Evolutionary conservation across 306 rosid genomes (phyloP).

Genomic region (Lathyrus sativus): DNA sequence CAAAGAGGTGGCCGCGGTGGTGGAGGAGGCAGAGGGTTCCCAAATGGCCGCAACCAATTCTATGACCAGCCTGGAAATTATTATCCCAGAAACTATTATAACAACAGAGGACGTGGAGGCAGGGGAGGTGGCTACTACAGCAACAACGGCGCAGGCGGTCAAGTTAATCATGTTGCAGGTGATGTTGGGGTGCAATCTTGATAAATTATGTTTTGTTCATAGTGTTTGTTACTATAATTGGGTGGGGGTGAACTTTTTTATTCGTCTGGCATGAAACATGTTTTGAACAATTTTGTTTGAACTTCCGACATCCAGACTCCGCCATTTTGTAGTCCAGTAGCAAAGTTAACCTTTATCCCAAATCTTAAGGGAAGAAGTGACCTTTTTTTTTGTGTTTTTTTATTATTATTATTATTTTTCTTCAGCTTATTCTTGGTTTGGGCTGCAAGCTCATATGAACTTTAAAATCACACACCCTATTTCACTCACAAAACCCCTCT

Average conservation of each 20-base stretch:
- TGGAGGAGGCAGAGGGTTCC: conserved; percentile 68
- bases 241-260: conserved; percentile 52
- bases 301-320: conserved; percentile 48
- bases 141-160: conserved; percentile 56
- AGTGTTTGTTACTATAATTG: conserved; percentile 40
- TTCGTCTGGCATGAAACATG: conserved; percentile 47
- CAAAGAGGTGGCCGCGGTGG: conserved; percentile 90
- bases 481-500: too few relatives aligned
- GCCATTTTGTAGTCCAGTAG: conserved; percentile 49
- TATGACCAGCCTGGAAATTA: conserved; percentile 86
- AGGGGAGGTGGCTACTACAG: conserved; percentile 66
- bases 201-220: conserved; percentile 45
- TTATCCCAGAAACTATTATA: conserved; percentile 66
- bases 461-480: too few relatives aligned
- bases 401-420: too few relatives aligned
- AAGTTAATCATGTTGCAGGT: conserved; percentile 55
- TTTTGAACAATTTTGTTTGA: conserved; percentile 51
- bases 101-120: conserved; percentile 79
- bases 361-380: conserved; percentile 37
- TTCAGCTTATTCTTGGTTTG: too few relatives aligned
- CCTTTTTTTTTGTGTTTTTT: too few relatives aligned
- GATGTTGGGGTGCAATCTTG: conserved; percentile 73
- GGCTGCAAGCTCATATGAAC: too few relatives aligned
- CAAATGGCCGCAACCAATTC: conserved; percentile 75
- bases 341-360: conserved; percentile 39